phyloP scores from a whole-genome alignment of 371 early-diverging fungal species.

The Neoconidiobolus thromboides region DNA sequence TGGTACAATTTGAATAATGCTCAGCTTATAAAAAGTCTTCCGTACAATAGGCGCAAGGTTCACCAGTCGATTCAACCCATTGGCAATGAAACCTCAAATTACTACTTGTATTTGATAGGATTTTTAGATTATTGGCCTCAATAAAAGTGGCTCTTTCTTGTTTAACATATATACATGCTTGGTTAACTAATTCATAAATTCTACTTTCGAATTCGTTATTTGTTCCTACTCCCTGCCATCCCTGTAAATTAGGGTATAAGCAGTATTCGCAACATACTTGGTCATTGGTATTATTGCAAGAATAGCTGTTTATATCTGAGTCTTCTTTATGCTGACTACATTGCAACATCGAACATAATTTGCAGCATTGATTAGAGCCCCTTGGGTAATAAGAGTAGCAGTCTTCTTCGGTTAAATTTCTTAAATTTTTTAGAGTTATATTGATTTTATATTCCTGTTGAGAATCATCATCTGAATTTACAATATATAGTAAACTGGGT shows the following conservation, averaged over 20 bases:
- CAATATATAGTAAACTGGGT: not conserved
- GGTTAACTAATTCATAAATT: not conserved
- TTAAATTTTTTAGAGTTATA: too few relatives aligned
- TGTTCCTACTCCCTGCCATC: not conserved
- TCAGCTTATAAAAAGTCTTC: conserved; percentile 1
- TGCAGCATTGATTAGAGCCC: not conserved
- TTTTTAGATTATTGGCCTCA: not conserved
- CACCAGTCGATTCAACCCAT: conserved; percentile 4
- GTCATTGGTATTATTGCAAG: not conserved
- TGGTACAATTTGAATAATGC: too few relatives aligned
- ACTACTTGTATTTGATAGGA: not conserved
- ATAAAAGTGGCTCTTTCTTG: not conserved
- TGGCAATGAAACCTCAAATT: not conserved
- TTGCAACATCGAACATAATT: not conserved
- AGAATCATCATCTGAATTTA: not conserved
- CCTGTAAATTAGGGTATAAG: not conserved
- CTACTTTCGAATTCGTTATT: not conserved
- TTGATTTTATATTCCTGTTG: not conserved
- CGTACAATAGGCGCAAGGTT: not conserved
- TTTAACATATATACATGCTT: not conserved
- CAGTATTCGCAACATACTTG: not conserved
- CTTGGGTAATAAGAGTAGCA: too few relatives aligned
- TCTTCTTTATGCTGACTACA: not conserved
- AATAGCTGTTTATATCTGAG: too few relatives aligned
- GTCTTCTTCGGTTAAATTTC: too few relatives aligned